Conservation (phyloP, 768 basidiomycete genomes). For the Paxillus involutus region DNA sequence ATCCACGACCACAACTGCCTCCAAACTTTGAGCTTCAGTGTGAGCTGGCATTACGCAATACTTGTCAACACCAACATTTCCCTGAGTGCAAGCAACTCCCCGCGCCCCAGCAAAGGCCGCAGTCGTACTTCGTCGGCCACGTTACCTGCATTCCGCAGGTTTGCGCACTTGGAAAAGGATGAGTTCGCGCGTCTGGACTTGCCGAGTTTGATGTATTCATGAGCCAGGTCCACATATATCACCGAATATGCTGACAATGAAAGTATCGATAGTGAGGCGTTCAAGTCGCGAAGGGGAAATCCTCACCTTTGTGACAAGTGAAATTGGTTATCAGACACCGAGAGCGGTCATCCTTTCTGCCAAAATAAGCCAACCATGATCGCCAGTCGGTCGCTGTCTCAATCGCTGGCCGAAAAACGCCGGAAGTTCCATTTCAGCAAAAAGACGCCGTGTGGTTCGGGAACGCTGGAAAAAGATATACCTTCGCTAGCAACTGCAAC, state of each 20-base stretch:
- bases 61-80: slow-evolving; percentile 1
- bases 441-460: too few species aligned
- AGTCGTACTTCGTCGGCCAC: slow-evolving; percentile 55
- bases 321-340: too few species aligned
- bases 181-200: slow-evolving; percentile 63
- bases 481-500: too few species aligned
- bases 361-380: too few species aligned
- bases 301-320: too few species aligned
- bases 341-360: too few species aligned
- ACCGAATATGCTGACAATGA: slow-evolving; percentile 53
- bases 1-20: slow-evolving; percentile 40
- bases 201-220: slow-evolving; percentile 79
- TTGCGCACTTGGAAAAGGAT: slow-evolving; percentile 60
- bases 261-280: background rate
- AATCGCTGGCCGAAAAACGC: too few species aligned
- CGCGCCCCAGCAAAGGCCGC: slow-evolving; percentile 60
- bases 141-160: slow-evolving; percentile 40
- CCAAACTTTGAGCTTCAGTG: slow-evolving; percentile 63
- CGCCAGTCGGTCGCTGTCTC: too few species aligned
- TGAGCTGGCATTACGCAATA: slow-evolving; percentile 35
- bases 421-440: too few species aligned
- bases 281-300: background rate
- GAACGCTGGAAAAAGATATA: too few species aligned
- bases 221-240: slow-evolving; percentile 69
- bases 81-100: slow-evolving; percentile 59